Evolutionary conservation across 352 stramenopile genomes (phyloP).

Genomic region (Pythium grandisporangium): DNA sequence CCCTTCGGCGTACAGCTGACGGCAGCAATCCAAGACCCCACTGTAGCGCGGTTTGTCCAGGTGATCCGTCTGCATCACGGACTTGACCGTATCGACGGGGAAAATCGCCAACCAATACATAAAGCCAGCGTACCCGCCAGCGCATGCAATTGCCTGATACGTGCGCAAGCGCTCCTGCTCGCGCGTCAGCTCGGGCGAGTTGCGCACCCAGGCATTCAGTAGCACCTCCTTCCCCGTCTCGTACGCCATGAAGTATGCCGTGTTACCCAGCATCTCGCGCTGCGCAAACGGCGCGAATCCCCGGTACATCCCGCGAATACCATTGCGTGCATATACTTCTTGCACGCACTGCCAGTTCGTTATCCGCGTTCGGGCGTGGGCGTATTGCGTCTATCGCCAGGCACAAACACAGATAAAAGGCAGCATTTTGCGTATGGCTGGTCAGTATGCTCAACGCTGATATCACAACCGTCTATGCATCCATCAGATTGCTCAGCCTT

Average conservation of each 20-base stretch:
- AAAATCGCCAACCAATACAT: constrained; percentile 83
- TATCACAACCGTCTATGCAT: no score
- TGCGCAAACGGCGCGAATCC: constrained; percentile 50
- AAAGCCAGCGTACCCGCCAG: constrained; percentile 68
- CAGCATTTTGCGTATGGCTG: no score
- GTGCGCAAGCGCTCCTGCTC: constrained; percentile 51
- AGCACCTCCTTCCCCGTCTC: constrained; percentile 60
- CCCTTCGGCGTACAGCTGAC: constrained; percentile 61
- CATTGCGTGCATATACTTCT: constrained; percentile 51
- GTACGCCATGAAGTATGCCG: constrained; percentile 79
- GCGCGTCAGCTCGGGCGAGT: constrained; percentile 21
- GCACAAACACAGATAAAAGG: no score
- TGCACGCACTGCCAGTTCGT: constrained; percentile 69
- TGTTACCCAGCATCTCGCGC: constrained; percentile 81
- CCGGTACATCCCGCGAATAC: constrained; percentile 65
- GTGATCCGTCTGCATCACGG: constrained; percentile 68
- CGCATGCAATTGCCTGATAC: constrained; percentile 65
- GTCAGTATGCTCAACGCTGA: no score
- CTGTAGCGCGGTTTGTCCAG: constrained; percentile 62
- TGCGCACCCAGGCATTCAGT: constrained; percentile 41
- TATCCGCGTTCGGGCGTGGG: constrained; percentile 34
- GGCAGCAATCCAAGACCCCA: constrained; percentile 57
- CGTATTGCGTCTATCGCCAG: constrained; percentile 59
- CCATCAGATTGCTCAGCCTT: no score
- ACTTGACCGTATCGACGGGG: constrained; percentile 79